Evolutionary conservation across 1,284 basidiomycete genomes (phyloP).

Genomic region (Rhodotorula glutinis): DNA sequence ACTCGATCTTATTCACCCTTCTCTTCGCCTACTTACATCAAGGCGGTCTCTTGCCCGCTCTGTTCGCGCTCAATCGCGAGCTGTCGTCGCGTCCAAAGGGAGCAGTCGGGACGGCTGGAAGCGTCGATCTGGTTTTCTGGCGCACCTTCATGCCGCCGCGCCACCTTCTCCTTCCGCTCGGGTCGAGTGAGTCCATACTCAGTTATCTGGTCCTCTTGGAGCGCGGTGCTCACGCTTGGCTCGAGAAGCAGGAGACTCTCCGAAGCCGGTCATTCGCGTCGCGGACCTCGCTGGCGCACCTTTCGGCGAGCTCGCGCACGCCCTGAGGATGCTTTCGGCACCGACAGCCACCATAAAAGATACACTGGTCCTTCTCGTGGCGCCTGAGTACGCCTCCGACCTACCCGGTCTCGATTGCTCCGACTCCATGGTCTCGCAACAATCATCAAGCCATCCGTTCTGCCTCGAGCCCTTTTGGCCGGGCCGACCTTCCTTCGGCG

Average conservation of each 20-base stretch:
- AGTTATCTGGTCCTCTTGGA: too few relatives aligned
- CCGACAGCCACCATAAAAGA: neutral
- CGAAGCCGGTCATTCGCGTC: constrained; percentile 1
- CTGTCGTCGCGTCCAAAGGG: neutral
- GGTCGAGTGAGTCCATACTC: neutral
- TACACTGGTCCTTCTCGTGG: constrained; percentile 6
- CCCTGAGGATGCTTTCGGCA: neutral
- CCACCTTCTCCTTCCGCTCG: constrained; percentile 28
- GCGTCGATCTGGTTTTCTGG: constrained; percentile 35
- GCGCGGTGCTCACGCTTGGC: neutral
- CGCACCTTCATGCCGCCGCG: constrained; percentile 40
- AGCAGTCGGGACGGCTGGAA: neutral
- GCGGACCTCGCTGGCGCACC: constrained; percentile 13
- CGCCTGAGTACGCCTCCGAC: constrained; percentile 21
- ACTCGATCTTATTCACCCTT: constrained; percentile 19
- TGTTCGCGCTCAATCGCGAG: constrained; percentile 22
- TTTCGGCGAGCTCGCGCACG: neutral
- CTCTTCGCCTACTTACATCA: constrained; percentile 40
- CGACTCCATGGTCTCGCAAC: too few relatives aligned
- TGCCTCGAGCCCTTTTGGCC: neutral
- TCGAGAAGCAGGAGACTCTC: too few relatives aligned
- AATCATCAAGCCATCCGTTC: neutral
- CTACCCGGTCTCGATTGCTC: neutral
- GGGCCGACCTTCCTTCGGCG: neutral
- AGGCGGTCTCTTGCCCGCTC: constrained; percentile 33